Evolutionary conservation across 1,284 basidiomycete genomes (phyloP), one percentile per base, ranked within the genome.

Genomic region (Malassezia equina): DNA sequence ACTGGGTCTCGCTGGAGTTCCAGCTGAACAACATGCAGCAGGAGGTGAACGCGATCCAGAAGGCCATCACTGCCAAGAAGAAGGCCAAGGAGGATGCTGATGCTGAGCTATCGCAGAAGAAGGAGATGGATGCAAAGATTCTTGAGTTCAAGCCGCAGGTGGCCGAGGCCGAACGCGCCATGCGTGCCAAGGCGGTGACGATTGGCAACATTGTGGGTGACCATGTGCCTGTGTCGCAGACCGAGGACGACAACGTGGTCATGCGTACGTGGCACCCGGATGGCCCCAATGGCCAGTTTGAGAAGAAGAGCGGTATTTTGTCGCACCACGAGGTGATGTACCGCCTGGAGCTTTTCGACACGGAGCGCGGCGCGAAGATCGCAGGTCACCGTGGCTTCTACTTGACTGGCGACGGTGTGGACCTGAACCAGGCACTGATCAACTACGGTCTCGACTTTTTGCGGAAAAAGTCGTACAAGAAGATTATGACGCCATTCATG

Each of bases 261-360:
- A 53, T 90, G 17, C 80, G 82, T 58, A 87, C 83, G 59, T 96
- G 88, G 86, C 86, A 90, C 77, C 90, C 90, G 1, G 82, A 85
- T 51, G 85, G 85, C 11, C 83, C 85, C 42, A 81, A 84, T 60
- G 82, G 62, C 7, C 64, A 73, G 64, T 62, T 75, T 25, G 78
- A 79, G 68, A 80, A 80, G 69, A 77, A 78, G 59, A 76, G 76
- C 7, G 84, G 82, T 52, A 89, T 96, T 73, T 81, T 96, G 76
- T 85, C 90, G 32, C 93, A 99, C 76, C 91, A 98, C 75, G 91
- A 96, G 78, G 90, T 98, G 40, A 82, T 98, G 60, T 82, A 90
- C 56, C 83, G 90, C 45, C 79, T 98, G 31, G 90, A 95, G 70
- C 88, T 88, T 6, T 91, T 93, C 80, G 94, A 98, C 77, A 84